Base-by-base conservation (phyloP, 352 stramenopile species). In the Globisporangium perplexum region DNA sequence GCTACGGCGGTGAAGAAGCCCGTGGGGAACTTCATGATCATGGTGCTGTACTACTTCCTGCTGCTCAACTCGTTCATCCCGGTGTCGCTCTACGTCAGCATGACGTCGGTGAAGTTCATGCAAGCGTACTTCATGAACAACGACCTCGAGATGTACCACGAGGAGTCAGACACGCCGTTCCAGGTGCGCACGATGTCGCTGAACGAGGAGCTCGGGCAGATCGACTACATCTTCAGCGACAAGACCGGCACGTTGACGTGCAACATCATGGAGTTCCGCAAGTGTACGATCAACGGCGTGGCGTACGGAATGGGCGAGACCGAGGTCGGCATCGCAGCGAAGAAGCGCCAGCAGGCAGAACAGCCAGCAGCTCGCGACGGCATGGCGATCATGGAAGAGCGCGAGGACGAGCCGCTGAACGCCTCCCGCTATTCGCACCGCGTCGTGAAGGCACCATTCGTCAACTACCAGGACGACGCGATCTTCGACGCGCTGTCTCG, bases 211-310 rank as follows among this genome's bases (percentile, higher is more conserved):
- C 69, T 98, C 4, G 93, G 93, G 1, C 92, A 98, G 69, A 91
- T 98, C 39, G 83, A 91, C 60, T 96, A 96, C 62, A 89, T 97
- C 26, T 97, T 98, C 53, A 90, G 70, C 33, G 94, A 98, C 66
- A 98, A 98, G 70, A 98, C 94, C 12, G 95, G 95, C 18, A 98
- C 95, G 11, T 62, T 98, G 26, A 98, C 95, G 45, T 93, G 90
- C 55, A 98, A 98, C 65, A 79, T 97, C 28, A 98, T 98, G 95
- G 85, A 98, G 62, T 98, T 99, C 66, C 96, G 97, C 47, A 95
- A 96, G 53, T 98, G 90, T 65, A 96, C 88, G 28, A 96, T 98
- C 47, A 94, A 97, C 61, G 93, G 92, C 35, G 72, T 97, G 22
- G 66, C 88, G 23, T 98, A 98, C 68, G 96, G 96, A 2, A 68